Evolutionary conservation across 495 filamentous ascomycete genomes (phyloP), one percentile per base, ranked within the genome.

Genomic region (Aspergillus ellipticus): DNA sequence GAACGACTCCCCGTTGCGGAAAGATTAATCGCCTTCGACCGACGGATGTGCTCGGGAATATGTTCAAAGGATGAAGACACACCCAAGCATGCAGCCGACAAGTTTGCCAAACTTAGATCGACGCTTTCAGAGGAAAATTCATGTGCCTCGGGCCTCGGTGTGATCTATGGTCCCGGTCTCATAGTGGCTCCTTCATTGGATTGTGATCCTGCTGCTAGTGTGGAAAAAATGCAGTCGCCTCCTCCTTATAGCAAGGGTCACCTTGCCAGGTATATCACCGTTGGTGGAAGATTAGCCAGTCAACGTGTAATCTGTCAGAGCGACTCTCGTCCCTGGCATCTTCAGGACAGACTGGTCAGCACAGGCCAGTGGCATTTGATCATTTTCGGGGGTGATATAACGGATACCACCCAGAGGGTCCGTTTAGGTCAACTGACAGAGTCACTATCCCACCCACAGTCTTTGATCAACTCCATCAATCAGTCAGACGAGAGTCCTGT

Each of bases 11-110:
- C 70, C 16, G 74, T 89, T 37, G 86, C 85, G 6, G 75, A 84
- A 57, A 80, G 84, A 47, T 75, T 89, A 15, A 84, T 89, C 42
- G 73, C 75, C 37, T 88, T 87, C 57, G 86, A 88, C 60, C 73
- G 73, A 33, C 71, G 69, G 28, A 82, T 80, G 37, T 53, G 39
- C 20, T 43, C 11, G 3, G 51, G 51, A 1, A 48, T 59, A 11
- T 53, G 45, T 54, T 75, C 75, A 29, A 15, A 2, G 2, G 2
- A 16, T 4, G 19, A n/a, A 39, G 16, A 45, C 10, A 8, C 10
- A 28, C 15, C 53, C 4, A 4, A 39, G 3, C 16, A 37, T 10
- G 7, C 26, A 37, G n/a, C 4, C 35, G 49, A 51, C 10, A 39
- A 21, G 21, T 20, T 35, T n/a, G 0, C 15, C 17, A 7, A 19